These are phyloP conservation scores for Monosporascus sp. DNA, from an alignment of 2,329 filamentous ascomycete species.

Conservation along the genomic window DNA sequence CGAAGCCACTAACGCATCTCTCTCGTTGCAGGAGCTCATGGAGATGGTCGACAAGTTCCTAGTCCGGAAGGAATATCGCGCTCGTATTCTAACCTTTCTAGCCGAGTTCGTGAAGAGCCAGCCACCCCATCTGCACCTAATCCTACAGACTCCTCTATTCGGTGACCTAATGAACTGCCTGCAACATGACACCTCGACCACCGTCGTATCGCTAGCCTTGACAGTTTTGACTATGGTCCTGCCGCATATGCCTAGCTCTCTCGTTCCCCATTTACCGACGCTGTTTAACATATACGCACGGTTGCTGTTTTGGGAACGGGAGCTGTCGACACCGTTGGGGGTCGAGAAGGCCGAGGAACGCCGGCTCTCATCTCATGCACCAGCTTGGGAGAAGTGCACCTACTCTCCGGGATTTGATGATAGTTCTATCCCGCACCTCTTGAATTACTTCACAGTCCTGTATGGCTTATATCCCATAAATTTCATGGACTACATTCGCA, in stretches of 20 bases:
- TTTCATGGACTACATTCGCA: conserved; percentile 80
- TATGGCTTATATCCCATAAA: conserved; percentile 83
- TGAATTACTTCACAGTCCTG: conserved; percentile 74
- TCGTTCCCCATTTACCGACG: conserved; percentile 63
- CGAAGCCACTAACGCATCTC: conserved; percentile 15
- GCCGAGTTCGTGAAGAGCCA: conserved; percentile 69
- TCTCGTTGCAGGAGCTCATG: conserved; percentile 55
- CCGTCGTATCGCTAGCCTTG: conserved; percentile 68
- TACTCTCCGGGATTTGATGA: conserved; percentile 60
- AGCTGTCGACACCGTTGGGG: conserved; percentile 36
- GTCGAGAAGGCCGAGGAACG: conserved; percentile 35
- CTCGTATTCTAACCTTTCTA: conserved; percentile 60
- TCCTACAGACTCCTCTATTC: conserved; percentile 68
- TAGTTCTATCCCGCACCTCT: conserved; percentile 58
- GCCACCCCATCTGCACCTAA: conserved; percentile 72
- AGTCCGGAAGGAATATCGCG: conserved; percentile 57
- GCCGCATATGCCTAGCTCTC: conserved; percentile 70
- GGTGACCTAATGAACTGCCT: conserved; percentile 67
- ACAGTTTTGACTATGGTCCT: conserved; percentile 76
- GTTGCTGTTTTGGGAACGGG: conserved; percentile 71
- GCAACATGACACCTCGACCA: conserved; percentile 72
- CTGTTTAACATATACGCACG: conserved; percentile 80
- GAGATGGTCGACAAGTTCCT: conserved; percentile 60
- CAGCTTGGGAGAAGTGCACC: conserved; percentile 59
- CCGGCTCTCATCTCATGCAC: conserved; percentile 23